Base-by-base conservation (phyloP, 164 flowering plant genomes). In the Litsea cubeba region DNA sequence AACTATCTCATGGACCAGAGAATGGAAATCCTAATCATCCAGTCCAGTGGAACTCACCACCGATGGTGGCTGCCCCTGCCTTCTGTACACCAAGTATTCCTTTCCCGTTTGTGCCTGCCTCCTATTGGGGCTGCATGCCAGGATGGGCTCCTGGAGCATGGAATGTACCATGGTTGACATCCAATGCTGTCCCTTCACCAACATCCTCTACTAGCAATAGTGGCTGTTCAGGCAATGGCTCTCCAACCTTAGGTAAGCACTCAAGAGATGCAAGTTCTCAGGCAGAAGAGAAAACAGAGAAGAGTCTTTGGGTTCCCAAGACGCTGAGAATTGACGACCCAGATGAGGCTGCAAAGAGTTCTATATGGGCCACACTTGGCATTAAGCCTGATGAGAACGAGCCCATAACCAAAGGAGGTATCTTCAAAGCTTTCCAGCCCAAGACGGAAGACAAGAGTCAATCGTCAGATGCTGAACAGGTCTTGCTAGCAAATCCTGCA, bases 241-340 rank as follows among this genome's bases (percentile, higher is more conserved):
- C 86, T 12, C 83, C 83, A 70, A 84, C 79, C 51, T 76, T 86
- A 15, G 89, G 90, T 46, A 89, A 89, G 78, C 90, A 89, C 79
- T 82, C 79, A 1, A 81, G 92, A 77, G 90, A 89, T 49, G 62
- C 76, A 51, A 76, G 67, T 71, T 8, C 68, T 18, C 40, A 30
- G 2, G 77, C 65, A 0, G 89, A 83, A 64, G 86, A 79, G 58
- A 83, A 77, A 65, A 6, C 74, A 50, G 88, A 84, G 69, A 85
- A 80, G 72, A 71, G 65, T 76, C 46, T 87, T 18, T 78, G 82
- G 81, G 85, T 81, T 62, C 89, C 90, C 11, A 87, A 87, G 79
- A 82, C 85, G 0, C 72, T 81, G 58, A 82, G 86, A 80, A 69
- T 87, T 63, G 84, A 82, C 78, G 85, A 82, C 62, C 80, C 86